Percentiles rank a stretch among this genome's conserved stretches.
Evolutionary conservation across 345 rosid species (phyloP).

Genomic region (Diplotaxis tenuifolia): DNA sequence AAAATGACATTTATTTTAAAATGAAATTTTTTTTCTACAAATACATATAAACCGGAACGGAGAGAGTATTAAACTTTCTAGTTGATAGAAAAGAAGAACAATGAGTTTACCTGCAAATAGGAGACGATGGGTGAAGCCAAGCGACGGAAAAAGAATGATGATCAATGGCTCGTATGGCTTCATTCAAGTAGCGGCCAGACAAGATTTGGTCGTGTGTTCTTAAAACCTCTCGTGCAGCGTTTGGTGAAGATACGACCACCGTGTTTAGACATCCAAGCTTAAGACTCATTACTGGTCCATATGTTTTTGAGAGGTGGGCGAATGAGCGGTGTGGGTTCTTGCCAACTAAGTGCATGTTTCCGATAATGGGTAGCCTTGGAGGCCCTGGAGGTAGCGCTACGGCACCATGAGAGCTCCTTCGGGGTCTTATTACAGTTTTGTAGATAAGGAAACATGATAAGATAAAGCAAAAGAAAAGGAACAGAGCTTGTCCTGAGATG

Average conservation of each 20-base stretch:
- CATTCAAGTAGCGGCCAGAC: slow-evolving; percentile 23
- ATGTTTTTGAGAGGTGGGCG: slow-evolving; percentile 35
- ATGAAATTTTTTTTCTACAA: too few relatives aligned
- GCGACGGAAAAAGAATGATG: slow-evolving; percentile 32
- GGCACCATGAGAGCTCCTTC: background rate
- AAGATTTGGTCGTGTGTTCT: slow-evolving; percentile 39
- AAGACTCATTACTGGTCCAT: slow-evolving; percentile 51
- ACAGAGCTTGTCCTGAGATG: slow-evolving; percentile 32
- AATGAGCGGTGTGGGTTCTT: slow-evolving; percentile 39
- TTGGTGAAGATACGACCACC: slow-evolving; percentile 30
- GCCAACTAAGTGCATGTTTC: slow-evolving; percentile 45
- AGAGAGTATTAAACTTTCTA: too few relatives aligned
- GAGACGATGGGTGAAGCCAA: slow-evolving; percentile 33
- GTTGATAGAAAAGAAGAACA: background rate
- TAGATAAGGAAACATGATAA: slow-evolving; percentile 44
- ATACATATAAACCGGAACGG: too few relatives aligned
- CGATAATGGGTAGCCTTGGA: slow-evolving; percentile 38
- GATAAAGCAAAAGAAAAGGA: slow-evolving; percentile 36
- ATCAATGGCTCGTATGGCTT: slow-evolving; percentile 10
- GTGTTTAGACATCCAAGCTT: slow-evolving; percentile 31
- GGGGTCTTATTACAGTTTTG: slow-evolving; percentile 18
- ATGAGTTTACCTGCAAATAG: slow-evolving; percentile 21
- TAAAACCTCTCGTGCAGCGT: slow-evolving; percentile 31
- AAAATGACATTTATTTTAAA: too few relatives aligned
- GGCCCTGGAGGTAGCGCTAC: slow-evolving; percentile 31